These are phyloP conservation scores for Tricholoma sp. DNA, from an alignment of 768 basidiomycete genomes.

Conservation along the genomic window DNA sequence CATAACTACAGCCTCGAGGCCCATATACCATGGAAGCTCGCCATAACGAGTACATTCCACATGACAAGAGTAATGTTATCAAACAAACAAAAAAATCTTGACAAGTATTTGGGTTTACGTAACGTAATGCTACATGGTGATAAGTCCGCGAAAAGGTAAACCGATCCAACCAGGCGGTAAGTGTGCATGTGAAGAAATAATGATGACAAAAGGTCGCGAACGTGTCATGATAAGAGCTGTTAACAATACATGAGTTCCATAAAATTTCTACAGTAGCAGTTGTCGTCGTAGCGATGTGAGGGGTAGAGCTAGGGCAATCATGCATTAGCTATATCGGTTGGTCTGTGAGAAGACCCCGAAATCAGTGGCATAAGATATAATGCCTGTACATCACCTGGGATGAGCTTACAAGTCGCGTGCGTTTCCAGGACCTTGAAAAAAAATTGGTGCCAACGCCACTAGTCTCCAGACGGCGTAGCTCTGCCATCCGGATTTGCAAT, in stretches of 20 bases:
- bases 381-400: not conserved
- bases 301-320: too few relatives aligned
- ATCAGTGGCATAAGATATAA: not conserved
- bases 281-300: too few relatives aligned
- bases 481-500: constrained; percentile 67
- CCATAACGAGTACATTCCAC: not conserved
- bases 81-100: not conserved
- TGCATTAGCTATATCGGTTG: too few relatives aligned
- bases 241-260: not conserved
- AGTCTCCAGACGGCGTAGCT: constrained; percentile 14
- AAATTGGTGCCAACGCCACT: constrained; percentile 1
- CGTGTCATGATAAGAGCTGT: not conserved
- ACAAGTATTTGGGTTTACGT: not conserved
- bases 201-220: not conserved
- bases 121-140: not conserved
- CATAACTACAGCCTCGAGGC: not conserved
- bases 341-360: too few relatives aligned
- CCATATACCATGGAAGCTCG: not conserved
- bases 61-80: not conserved
- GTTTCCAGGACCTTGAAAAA: not conserved
- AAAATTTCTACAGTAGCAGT: not conserved
- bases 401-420: not conserved
- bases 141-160: not conserved
- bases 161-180: not conserved
- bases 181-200: constrained; percentile 1